These are phyloP conservation scores for Colletotrichum kahawae DNA, from an alignment of 2,329 filamentous ascomycete genomes.

Conservation along the genomic window DNA sequence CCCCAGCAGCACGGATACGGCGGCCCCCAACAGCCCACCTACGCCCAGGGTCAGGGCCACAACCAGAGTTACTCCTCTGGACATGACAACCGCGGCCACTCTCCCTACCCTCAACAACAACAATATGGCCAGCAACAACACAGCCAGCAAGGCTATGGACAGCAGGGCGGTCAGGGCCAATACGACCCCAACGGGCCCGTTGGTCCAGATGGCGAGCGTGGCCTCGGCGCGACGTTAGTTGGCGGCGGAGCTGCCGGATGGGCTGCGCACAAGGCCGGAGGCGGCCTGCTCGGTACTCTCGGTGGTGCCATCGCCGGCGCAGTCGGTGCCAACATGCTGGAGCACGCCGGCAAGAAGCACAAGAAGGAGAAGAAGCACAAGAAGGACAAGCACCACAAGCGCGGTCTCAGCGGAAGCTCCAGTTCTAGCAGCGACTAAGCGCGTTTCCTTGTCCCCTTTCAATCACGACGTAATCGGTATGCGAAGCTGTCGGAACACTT, in stretches of 20 bases:
- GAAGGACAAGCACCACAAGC: conserved; percentile 23
- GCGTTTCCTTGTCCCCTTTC: not conserved
- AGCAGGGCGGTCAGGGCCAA: conserved; percentile 5
- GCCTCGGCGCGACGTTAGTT: conserved; percentile 57
- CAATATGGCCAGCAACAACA: conserved; percentile 19
- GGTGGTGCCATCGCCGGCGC: conserved; percentile 57
- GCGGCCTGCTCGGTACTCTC: conserved; percentile 55
- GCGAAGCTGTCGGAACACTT: not conserved
- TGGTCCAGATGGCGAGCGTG: conserved; percentile 52
- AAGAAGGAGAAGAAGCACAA: conserved; percentile 38
- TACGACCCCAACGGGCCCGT: conserved; percentile 8
- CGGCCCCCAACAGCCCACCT: conserved; percentile 16
- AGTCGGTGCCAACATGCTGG: conserved; percentile 58
- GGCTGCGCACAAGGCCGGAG: conserved; percentile 58
- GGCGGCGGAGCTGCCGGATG: conserved; percentile 60
- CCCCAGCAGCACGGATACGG: conserved; percentile 21
- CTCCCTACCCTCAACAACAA: conserved; percentile 24
- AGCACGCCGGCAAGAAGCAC: conserved; percentile 35
- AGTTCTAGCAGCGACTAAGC: conserved; percentile 12
- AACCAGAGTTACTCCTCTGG: conserved; percentile 33
- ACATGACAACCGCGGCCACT: conserved; percentile 30
- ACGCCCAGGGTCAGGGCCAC: conserved; percentile 23
- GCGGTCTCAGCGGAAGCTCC: conserved; percentile 17
- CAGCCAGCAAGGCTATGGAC: conserved; percentile 18
- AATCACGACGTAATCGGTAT: not conserved